Evolutionary conservation across 2,329 filamentous ascomycete species (phyloP), one percentile per base, ranked within the genome.

Genomic region (Colletotrichum liriopes): DNA sequence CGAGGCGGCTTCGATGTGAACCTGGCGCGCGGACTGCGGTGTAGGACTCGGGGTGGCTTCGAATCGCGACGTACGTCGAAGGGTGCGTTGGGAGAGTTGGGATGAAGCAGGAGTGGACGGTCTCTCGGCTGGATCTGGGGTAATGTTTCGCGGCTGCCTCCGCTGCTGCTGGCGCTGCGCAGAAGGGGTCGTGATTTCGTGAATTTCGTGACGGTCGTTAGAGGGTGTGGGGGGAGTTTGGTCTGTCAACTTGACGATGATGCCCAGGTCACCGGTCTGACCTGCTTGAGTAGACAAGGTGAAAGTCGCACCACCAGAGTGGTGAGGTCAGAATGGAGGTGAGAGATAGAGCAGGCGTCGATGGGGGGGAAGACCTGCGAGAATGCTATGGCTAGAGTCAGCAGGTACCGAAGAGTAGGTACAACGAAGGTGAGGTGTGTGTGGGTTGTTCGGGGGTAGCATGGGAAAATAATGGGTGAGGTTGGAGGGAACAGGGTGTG

Each of bases 141-240:
- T 75, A 70, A 77, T 75, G 78, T 77, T 76, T 75, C 65, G 75
- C 73, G 79, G 77, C 67, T 84, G 82, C 82, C 85, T 84, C 80
- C 82, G 84, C 84, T 68, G 80, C 75, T 79, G 81, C 81, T 83
- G 83, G 79, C 78, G 82, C 77, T 79, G 79, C 71, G 79, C 77
- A 76, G 77, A 75, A 73, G 82, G 74, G 69, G 79, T 79, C 78
- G 82, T 82, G 77, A 82, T 81, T 78, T 86, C 86, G 86, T 88
- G 79, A 82, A 77, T 82, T 79, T 88, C 86, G 88, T 88, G 82
- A 86, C 84, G 84, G 86, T 89, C 87, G 84, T 88, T 79, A 87
- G 80, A 80, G 76, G 79, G 77, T 58, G 79, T 78, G 61, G 79
- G 77, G 74, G 82, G 77, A 68, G 77, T 82, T 81, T 79, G 81